A percentile compares a stretch with the other conserved stretches of the same genome.
phyloP scores from a whole-genome alignment of 2,329 filamentous ascomycete species.

The Fusarium coffeatum region DNA sequence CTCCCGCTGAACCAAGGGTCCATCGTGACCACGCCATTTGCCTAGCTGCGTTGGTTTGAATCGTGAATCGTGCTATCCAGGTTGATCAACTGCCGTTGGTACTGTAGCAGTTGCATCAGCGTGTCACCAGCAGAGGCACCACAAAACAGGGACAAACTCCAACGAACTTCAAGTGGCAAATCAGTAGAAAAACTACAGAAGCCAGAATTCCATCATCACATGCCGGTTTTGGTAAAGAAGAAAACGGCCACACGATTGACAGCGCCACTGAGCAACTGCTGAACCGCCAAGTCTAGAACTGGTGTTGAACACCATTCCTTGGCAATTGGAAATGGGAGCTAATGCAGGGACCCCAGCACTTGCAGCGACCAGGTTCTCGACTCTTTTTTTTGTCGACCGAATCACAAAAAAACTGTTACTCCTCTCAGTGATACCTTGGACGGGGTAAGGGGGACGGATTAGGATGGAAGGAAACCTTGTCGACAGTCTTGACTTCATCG shows the following conservation, averaged over 20 bases:
- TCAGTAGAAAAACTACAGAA: neutral
- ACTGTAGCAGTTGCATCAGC: neutral
- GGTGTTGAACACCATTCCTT: conserved; percentile 18
- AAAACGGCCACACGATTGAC: neutral
- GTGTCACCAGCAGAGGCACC: neutral
- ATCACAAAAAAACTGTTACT: conserved; percentile 9
- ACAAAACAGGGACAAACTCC: neutral
- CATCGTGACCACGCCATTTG: conserved; percentile 4
- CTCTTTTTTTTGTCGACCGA: conserved; percentile 18
- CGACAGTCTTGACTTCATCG: neutral
- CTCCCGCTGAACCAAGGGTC: neutral
- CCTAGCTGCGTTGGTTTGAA: neutral
- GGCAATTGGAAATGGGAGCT: conserved; percentile 19
- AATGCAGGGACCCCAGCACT: conserved; percentile 35
- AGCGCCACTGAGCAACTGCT: conserved; percentile 26
- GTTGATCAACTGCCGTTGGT: neutral
- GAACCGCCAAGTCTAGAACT: conserved; percentile 23
- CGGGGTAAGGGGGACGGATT: conserved; percentile 10
- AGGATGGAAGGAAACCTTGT: conserved; percentile 6
- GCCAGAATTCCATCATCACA: conserved; percentile 5
- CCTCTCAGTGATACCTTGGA: conserved; percentile 16
- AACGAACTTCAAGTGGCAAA: conserved; percentile 12
- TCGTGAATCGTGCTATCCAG: neutral
- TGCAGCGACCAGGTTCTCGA: conserved; percentile 31
- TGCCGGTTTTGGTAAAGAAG: conserved; percentile 10